Evolutionary conservation across 805 yeast genomes (phyloP), one percentile per base, ranked within the genome.

Genomic region (Naumovozyma dairenensis): DNA sequence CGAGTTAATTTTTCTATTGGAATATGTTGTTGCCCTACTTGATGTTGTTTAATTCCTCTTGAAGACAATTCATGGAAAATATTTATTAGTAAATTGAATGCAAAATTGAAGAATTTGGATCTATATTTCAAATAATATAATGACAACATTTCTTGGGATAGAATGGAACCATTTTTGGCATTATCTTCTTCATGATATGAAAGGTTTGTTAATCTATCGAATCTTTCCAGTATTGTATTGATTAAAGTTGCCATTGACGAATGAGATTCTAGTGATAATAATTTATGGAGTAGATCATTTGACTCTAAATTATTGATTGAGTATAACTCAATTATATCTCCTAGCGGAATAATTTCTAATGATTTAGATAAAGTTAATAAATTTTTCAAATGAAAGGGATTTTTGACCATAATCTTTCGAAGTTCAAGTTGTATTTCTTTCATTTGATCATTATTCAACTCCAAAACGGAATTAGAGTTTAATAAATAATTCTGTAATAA

Each of bases 341-440:
- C 35, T 4, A 53, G 22, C 2, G 61, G 60, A 8, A 60, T 24
- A 6, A 51, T 31, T 9, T 43, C 45, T 27, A 47, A 51, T 40
- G 62, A 62, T 3, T 21, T 21, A 4, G 53, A 37, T 3, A 48
- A 33, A 0, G 44, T 21, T 26, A 62, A 33, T 2, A 63, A 29
- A 4, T 58, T 55, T 31, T 53, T 57, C 29, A 63, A 44, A 4
- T 53, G 42, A 6, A 34, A 21, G 4, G 66, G 57, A 33, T 47
- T 45, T 16, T 47, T 40, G 0, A 53, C 38, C 32, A 56, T 44
- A 10, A 55, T 29, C 17, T 41, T 37, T 18, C 37, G 38, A 16
- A 63, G 31, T 2, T 33, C 18, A 2, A 45, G 26, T 2, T 45
- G 26, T 4, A 60, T 21, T 13, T 43, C 46, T 2, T 33, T 27